phyloP scores from a whole-genome alignment of 2,329 filamentous ascomycete genomes.

The Talaromyces rugulosus region DNA sequence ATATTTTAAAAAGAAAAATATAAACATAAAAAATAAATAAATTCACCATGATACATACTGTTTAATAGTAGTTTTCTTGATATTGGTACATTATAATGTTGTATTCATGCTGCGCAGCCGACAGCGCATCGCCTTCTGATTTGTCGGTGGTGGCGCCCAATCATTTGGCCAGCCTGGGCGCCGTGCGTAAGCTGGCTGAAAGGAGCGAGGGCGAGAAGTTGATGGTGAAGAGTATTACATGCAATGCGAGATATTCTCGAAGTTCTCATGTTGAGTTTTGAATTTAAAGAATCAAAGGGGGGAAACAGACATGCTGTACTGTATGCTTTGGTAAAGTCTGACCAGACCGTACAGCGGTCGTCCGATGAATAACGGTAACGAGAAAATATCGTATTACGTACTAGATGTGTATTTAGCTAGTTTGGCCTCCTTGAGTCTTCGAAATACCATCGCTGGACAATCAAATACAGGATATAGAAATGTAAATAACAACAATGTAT shows the following conservation, averaged over 20 bases:
- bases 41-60: not conserved
- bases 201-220: not conserved
- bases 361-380: constrained; percentile 9
- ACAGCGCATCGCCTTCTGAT: not conserved
- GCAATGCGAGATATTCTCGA: not conserved
- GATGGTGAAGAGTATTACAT: not conserved
- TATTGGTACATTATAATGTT: not conserved
- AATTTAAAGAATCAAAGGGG: not conserved
- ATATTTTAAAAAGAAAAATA: not conserved
- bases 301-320: not conserved
- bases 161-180: not conserved
- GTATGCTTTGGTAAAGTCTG: not conserved
- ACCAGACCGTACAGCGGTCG: constrained; percentile 2
- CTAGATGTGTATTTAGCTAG: constrained; percentile 11
- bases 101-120: not conserved
- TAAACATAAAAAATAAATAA: not conserved
- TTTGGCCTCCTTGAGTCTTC: constrained; percentile 1
- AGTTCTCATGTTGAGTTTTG: not conserved
- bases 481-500: constrained; percentile 2
- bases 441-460: constrained; percentile 11
- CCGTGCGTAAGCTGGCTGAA: not conserved
- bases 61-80: not conserved
- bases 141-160: constrained; percentile 7
- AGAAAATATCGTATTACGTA: constrained; percentile 11
- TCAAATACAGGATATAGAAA: constrained; percentile 10